A percentile compares a stretch with the other conserved stretches of the same genome.
These are phyloP conservation scores for Calocybe indica DNA, from an alignment of 768 basidiomycete genomes.

Conservation along the genomic window DNA sequence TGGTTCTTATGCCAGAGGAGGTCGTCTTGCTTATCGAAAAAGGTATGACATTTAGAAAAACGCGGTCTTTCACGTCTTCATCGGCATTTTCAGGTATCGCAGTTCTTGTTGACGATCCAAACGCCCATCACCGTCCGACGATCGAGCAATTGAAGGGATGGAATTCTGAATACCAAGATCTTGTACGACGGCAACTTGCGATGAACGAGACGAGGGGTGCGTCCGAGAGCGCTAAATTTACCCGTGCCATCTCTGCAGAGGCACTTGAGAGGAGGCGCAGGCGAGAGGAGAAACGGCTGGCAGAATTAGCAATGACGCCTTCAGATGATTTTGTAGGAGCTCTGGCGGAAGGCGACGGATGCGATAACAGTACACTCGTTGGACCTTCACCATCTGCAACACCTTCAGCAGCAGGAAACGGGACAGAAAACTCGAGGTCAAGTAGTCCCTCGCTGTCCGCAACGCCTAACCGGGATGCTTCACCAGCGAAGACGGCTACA, in stretches of 20 bases:
- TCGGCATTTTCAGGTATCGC: conserved; percentile 29
- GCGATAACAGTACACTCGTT: too few species aligned
- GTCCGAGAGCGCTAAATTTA: conserved; percentile 31
- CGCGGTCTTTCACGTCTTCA: not conserved
- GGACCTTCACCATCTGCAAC: not conserved
- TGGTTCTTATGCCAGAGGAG: conserved; percentile 87
- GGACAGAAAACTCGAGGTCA: too few species aligned
- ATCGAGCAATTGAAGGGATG: conserved; percentile 43
- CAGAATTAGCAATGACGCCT: conserved; percentile 9
- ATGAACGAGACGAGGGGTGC: conserved; percentile 43
- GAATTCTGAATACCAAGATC: conserved; percentile 42
- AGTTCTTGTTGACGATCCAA: conserved; percentile 67
- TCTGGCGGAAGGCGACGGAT: not conserved
- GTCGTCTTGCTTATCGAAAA: conserved; percentile 82
- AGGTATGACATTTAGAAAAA: conserved; percentile 36
- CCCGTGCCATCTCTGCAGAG: conserved; percentile 48
- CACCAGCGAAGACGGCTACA: conserved; percentile 5
- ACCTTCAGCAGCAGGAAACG: too few species aligned
- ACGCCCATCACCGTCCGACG: conserved; percentile 47
- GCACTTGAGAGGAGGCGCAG: conserved; percentile 69
- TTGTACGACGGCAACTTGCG: conserved; percentile 41
- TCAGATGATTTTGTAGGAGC: not conserved
- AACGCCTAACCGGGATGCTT: not conserved
- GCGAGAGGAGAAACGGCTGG: conserved; percentile 44
- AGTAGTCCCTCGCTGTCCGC: not conserved